Evolutionary conservation across 2,329 filamentous ascomycete genomes (phyloP), one percentile per base, ranked within the genome.

Genomic region (Trichoderma gracile): DNA sequence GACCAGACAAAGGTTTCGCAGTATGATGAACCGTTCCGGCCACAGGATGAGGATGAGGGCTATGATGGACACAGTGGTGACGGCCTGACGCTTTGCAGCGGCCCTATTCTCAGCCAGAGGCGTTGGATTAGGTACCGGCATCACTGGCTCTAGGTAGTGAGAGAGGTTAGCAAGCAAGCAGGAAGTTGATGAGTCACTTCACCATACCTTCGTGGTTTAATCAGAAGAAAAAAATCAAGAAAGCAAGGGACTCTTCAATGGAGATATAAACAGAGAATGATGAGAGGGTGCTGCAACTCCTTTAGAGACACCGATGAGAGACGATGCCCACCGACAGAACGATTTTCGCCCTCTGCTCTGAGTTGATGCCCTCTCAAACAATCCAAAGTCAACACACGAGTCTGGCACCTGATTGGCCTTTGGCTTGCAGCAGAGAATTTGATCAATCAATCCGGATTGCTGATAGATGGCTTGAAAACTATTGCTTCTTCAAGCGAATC

Each of bases 71-170:
- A 63, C 60, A n/a, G 47, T 47, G 12, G 25, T 63, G 42, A 63
- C 52, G 42, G 60, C 60, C 30, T 55, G 60, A n/a, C 60, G 60
- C 60, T 63, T 63, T 33, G 60, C 52, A 15, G 52, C 52, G n/a
- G 46, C 50, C 30, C 58, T 53, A 9, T 45, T 25, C 14, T 61
- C 58, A 5, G 38, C 58, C 10, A 53, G 33, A n/a, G 58, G 21
- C 47, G 21, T 61, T n/a, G 38, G 5, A 19, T 25, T 43, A 23
- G 57, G 23, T 9, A 15, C 49, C 7, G 59, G 40, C 50, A 62
- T 62, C 8, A n/a, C 55, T 54, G 27, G 49, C n/a, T 19, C 30
- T 19, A 23, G 30, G 30, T 30, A 30, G 17, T 43, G 40, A 27
- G 49, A 27, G 45, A 43, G 33, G 25, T 50, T 15, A 62, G 59